These are phyloP conservation scores for Vachellia collinsii DNA, from an alignment of 306 rosid genomes.

Conservation along the genomic window DNA sequence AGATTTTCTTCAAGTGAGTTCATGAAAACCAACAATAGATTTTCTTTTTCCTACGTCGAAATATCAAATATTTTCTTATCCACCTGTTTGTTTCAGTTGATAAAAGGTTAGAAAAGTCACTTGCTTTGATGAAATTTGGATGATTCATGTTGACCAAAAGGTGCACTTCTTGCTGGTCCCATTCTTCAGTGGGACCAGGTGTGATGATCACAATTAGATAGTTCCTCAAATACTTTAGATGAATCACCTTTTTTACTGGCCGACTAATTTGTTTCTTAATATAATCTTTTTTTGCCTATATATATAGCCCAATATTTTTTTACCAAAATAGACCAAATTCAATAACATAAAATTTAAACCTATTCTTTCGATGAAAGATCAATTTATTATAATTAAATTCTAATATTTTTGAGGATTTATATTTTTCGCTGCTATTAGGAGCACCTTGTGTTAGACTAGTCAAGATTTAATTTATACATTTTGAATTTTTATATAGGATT, in stretches of 20 bases:
- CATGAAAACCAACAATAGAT: neutral
- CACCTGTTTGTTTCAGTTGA: neutral
- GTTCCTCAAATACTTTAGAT: neutral
- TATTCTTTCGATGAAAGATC: neutral
- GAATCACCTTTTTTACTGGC: neutral
- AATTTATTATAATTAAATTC: neutral
- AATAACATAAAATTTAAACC: neutral
- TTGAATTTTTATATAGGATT: neutral
- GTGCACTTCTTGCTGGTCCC: conserved; percentile 10
- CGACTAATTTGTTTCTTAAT: neutral
- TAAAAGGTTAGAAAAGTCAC: neutral
- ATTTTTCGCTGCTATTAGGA: neutral
- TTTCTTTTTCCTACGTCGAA: neutral
- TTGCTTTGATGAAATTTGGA: conserved; percentile 15
- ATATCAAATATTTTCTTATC: neutral
- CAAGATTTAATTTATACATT: neutral
- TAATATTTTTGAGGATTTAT: neutral
- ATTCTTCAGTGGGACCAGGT: conserved; percentile 2
- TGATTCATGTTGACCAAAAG: conserved; percentile 30
- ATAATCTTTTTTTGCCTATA: neutral
- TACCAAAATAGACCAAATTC: neutral
- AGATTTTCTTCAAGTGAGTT: neutral
- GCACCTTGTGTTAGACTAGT: neutral
- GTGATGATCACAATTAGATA: neutral
- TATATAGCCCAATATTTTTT: too few species aligned